Percentiles rank a stretch among this genome's conserved stretches.
Conservation (phyloP, 208 protist genomes). For the Histomonas meleagridis region DNA sequence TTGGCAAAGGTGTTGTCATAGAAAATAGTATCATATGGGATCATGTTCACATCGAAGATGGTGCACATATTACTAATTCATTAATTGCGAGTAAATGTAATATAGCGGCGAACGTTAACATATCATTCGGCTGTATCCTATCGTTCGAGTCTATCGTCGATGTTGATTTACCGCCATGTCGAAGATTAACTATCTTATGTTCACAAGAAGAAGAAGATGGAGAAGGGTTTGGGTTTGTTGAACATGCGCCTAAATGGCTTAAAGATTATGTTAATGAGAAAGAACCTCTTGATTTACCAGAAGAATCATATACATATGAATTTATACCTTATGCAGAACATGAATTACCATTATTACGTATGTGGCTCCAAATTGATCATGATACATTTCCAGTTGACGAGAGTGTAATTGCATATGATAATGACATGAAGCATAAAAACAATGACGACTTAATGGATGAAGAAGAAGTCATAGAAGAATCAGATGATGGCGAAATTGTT, state of each 20-base stretch:
- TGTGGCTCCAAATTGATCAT: not conserved
- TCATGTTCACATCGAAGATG: not conserved
- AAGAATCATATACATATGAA: not conserved
- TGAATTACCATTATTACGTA: not conserved
- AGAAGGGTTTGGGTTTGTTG: not conserved
- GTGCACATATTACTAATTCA: not conserved
- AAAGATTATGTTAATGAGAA: not conserved
- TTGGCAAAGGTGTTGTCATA: not conserved
- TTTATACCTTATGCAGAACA: not conserved
- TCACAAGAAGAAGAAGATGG: not conserved
- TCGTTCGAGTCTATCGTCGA: not conserved
- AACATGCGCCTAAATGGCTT: not conserved
- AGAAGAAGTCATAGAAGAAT: no score
- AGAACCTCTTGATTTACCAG: not conserved
- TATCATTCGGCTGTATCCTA: not conserved
- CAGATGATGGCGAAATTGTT: no score
- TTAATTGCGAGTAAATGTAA: not conserved
- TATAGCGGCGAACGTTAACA: not conserved
- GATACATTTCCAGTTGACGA: not conserved
- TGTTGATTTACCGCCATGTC: not conserved
- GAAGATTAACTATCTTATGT: not conserved
- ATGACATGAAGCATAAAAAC: no score
- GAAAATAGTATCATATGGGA: not conserved
- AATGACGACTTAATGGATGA: no score
- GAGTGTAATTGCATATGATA: not conserved